Conservation (phyloP, 139 green algal genomes). For the Penium margaritaceum region DNA sequence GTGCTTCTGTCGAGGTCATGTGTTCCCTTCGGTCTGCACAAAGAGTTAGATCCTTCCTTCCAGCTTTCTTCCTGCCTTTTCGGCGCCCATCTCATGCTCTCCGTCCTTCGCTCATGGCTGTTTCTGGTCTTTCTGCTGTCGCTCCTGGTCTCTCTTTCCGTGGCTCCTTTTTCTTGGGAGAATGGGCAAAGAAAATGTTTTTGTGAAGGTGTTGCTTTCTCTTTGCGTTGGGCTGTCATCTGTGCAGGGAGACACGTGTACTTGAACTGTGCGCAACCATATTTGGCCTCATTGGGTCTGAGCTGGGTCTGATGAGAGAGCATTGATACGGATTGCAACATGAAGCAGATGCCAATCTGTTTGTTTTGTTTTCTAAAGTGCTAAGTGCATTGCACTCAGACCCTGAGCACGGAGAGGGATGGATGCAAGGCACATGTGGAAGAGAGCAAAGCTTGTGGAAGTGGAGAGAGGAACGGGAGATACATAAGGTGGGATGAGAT, state of each 20-base stretch:
- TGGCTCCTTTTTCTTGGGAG: too few relatives aligned
- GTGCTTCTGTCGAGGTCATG: neutral
- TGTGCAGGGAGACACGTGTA: conserved; percentile 1
- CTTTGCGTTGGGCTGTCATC: neutral
- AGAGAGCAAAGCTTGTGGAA: neutral
- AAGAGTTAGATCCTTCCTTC: neutral
- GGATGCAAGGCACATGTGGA: neutral
- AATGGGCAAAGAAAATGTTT: too few relatives aligned
- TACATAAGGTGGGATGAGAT: neutral
- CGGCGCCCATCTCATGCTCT: neutral
- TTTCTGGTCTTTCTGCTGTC: too few relatives aligned
- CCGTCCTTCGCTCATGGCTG: neutral
- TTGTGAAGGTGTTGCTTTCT: too few relatives aligned
- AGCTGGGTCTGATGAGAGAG: conserved; percentile 11
- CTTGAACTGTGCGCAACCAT: neutral
- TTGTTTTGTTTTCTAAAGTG: neutral
- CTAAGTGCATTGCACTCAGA: neutral
- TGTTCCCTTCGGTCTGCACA: neutral
- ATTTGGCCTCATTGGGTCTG: neutral
- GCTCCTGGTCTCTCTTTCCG: too few relatives aligned
- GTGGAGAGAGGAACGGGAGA: neutral
- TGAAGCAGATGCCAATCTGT: neutral
- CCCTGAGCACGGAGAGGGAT: too few relatives aligned
- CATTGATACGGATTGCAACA: neutral
- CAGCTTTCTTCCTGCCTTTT: neutral